Conservation (phyloP, 2,329 filamentous ascomycete genomes). For the Microdochium nivale region DNA sequence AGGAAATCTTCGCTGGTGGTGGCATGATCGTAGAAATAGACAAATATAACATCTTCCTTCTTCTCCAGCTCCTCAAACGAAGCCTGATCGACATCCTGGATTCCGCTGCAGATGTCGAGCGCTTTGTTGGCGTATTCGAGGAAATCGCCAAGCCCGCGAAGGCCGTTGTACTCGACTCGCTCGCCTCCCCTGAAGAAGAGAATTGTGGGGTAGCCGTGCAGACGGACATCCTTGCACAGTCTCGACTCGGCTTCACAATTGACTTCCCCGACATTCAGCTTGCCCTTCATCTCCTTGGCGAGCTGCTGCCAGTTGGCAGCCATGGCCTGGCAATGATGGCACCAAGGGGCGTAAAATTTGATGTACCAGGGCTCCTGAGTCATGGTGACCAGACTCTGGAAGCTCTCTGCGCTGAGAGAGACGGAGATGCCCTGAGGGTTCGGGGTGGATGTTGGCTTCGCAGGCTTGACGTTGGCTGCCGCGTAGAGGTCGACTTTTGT, state of each 20-base stretch:
- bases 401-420: slow-evolving; percentile 71
- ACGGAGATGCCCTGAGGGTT: slow-evolving; percentile 73
- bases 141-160: slow-evolving; percentile 86
- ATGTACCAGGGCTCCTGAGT: slow-evolving; percentile 94
- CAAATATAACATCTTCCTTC: slow-evolving; percentile 90
- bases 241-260: slow-evolving; percentile 82
- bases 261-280: slow-evolving; percentile 88
- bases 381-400: slow-evolving; percentile 77
- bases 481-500: slow-evolving; percentile 25
- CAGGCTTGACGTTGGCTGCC: slow-evolving; percentile 32
- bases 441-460: slow-evolving; percentile 47
- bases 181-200: slow-evolving; percentile 90
- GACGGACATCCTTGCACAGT: slow-evolving; percentile 84
- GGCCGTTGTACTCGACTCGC: slow-evolving; percentile 83
- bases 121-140: slow-evolving; percentile 82
- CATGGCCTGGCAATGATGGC: slow-evolving; percentile 88
- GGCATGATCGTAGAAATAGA: slow-evolving; percentile 96
- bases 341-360: slow-evolving; percentile 99
- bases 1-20: slow-evolving; percentile 88
- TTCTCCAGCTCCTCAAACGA: slow-evolving; percentile 77
- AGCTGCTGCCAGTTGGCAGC: slow-evolving; percentile 84
- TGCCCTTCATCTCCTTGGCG: slow-evolving; percentile 82
- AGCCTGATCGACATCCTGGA: slow-evolving; percentile 71
- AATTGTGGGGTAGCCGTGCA: slow-evolving; percentile 79
- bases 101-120: slow-evolving; percentile 64